Evolutionary conservation across 1,284 basidiomycete genomes (phyloP), one percentile per base, ranked within the genome.

Genomic region (Rhizopogon parksii): DNA sequence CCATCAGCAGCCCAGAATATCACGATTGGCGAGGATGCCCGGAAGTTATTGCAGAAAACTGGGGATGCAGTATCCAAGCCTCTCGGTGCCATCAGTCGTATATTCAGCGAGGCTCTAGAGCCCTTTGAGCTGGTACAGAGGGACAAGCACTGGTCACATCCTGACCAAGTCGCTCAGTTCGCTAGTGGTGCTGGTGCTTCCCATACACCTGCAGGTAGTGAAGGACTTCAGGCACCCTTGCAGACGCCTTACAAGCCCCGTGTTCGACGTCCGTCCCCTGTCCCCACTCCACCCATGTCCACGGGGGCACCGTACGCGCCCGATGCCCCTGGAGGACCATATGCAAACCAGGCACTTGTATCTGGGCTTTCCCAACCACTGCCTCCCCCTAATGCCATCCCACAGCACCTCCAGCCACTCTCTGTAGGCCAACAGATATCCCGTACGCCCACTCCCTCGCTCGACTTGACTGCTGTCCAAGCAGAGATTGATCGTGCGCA

Each of bases 21-120:
- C 58, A 78, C 78, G 0, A 70, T 91, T 30, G 79, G 82, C 2
- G 82, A 90, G 52, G 89, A 93, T 61, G 92, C 93, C 0, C 80
- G 81, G 39, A 78, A 84, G 14, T 79, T 95, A 40, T 75, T 96
- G 51, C 87, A 92, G 67, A 85, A 88, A 61, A 95, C 92, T 0
- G 88, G 91, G 4, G 90, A 93, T 62, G 89, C 82, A 0, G 85
- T 95, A 52, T 89, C 85, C 12, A 91, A 91, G 62, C 93, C 93
- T 4, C 75, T 96, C 11, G 88, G 75, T 55, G 91, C 92, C 1
- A 87, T 96, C 49, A 82, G 91, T 8, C 82, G 88, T 53, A 92
- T 96, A 56, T 86, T 96, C 62, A 86, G 77, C 58, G 87, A 86
- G 52, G 87, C 84, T 0, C 67, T 90, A 6, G 88, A 90, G 1